phyloP scores from a whole-genome alignment of 2,329 filamentous ascomycete species.

The Alternaria postmessia region DNA sequence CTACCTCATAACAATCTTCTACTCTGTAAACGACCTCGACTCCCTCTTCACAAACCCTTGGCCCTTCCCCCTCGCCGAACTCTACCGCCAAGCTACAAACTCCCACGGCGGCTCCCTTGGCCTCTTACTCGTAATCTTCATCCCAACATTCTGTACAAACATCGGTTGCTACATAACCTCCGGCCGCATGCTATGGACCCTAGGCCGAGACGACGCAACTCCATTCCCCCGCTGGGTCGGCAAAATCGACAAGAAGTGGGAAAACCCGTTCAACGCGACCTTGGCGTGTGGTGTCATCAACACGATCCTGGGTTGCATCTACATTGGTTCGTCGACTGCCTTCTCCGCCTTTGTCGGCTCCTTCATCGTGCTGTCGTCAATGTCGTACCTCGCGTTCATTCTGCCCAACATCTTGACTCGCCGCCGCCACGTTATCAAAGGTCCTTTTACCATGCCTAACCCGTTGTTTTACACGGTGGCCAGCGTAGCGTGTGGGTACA shows the following conservation, averaged over 20 bases:
- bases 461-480: conserved; percentile 58
- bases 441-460: conserved; percentile 64
- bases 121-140: conserved; percentile 61
- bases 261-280: conserved; percentile 66
- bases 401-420: conserved; percentile 57
- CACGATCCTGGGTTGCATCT: conserved; percentile 69
- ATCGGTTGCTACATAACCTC: conserved; percentile 67
- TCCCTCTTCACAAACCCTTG: conserved; percentile 59
- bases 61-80: conserved; percentile 70
- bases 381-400: conserved; percentile 70
- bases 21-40: conserved; percentile 66
- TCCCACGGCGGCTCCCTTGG: conserved; percentile 52
- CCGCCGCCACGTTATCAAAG: conserved; percentile 58
- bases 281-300: conserved; percentile 59
- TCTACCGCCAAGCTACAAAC: conserved; percentile 64
- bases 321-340: conserved; percentile 70
- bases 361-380: conserved; percentile 63
- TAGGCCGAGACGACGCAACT: conserved; percentile 65
- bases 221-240: conserved; percentile 61
- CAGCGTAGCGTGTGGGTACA: conserved; percentile 63
- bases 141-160: conserved; percentile 61
- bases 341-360: conserved; percentile 72
- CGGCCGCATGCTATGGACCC: conserved; percentile 70
- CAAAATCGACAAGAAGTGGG: conserved; percentile 56
- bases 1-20: conserved; percentile 58